Percentiles rank a stretch among this genome's conserved stretches.
Conservation (phyloP, 176 grass and related monocot genomes). For the Eragrostis curvula region DNA sequence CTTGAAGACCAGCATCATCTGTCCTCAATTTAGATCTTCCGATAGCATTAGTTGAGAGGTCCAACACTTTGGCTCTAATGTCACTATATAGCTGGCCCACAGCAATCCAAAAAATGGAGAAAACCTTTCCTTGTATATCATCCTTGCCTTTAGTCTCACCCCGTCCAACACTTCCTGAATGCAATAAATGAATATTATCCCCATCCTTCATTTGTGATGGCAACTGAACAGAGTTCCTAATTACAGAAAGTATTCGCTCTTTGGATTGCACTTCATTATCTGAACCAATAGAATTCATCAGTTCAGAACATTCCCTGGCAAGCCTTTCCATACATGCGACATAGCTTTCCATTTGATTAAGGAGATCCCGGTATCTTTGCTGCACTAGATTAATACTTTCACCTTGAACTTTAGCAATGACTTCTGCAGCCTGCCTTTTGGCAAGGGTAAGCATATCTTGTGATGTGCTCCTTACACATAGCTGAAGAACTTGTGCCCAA, state of each 20-base stretch:
- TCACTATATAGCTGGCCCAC: conserved; percentile 66
- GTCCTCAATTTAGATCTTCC: conserved; percentile 50
- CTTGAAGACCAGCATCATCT: no score
- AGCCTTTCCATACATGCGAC: conserved; percentile 73
- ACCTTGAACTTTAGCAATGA: conserved; percentile 80
- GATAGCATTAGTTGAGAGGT: conserved; percentile 61
- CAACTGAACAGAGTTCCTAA: conserved; percentile 82
- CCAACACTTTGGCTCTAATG: conserved; percentile 61
- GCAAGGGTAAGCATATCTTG: conserved; percentile 85
- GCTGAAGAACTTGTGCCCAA: conserved; percentile 93
- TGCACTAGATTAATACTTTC: conserved; percentile 74
- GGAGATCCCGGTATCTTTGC: conserved; percentile 78
- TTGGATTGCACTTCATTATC: conserved; percentile 78
- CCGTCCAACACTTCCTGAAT: conserved; percentile 35
- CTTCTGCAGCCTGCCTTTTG: conserved; percentile 78
- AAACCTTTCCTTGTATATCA: conserved; percentile 61
- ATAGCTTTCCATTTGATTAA: conserved; percentile 82
- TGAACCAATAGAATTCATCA: conserved; percentile 80
- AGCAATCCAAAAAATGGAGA: conserved; percentile 70
- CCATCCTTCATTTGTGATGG: conserved; percentile 58
- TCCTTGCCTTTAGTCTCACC: conserved; percentile 44
- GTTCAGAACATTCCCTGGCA: conserved; percentile 70
- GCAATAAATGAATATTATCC: conserved; percentile 35
- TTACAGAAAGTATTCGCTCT: conserved; percentile 68
- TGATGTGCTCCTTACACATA: conserved; percentile 71